These are phyloP conservation scores for Trichoderma gamsii DNA, from an alignment of 495 filamentous ascomycete genomes.

Conservation along the genomic window DNA sequence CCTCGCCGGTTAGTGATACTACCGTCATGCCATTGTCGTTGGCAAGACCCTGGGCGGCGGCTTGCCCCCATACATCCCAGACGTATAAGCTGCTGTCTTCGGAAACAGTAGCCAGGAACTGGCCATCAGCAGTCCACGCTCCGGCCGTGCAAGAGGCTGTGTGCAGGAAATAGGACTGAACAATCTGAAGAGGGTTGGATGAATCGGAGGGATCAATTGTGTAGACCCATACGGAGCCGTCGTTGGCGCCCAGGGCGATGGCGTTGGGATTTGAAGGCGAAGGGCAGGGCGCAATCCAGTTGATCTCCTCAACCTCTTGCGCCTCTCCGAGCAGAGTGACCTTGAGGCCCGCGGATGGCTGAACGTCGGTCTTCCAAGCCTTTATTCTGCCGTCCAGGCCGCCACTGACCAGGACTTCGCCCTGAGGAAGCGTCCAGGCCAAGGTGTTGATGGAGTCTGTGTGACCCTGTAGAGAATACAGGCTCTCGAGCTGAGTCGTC, in stretches of 20 bases:
- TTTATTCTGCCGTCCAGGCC: slow-evolving; percentile 75
- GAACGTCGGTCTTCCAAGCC: slow-evolving; percentile 62
- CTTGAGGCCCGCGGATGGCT: slow-evolving; percentile 72
- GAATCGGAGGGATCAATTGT: slow-evolving; percentile 61
- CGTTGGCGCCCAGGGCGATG: slow-evolving; percentile 85
- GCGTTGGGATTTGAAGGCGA: slow-evolving; percentile 62
- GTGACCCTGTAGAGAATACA: slow-evolving; percentile 75
- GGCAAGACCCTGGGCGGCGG: slow-evolving; percentile 65
- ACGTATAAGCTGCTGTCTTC: slow-evolving; percentile 88
- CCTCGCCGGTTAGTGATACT: slow-evolving; percentile 70
- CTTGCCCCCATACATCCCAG: slow-evolving; percentile 85
- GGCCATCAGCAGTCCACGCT: slow-evolving; percentile 83
- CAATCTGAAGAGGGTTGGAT: slow-evolving; percentile 58
- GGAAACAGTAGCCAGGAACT: slow-evolving; percentile 78
- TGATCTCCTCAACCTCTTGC: slow-evolving; percentile 87
- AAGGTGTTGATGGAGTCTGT: slow-evolving; percentile 85
- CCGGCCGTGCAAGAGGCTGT: slow-evolving; percentile 83
- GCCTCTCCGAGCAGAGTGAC: slow-evolving; percentile 66
- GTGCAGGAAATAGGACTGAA: slow-evolving; percentile 87
- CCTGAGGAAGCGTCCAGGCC: slow-evolving; percentile 72
- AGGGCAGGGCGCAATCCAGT: slow-evolving; percentile 81
- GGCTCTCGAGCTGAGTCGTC: slow-evolving; percentile 49
- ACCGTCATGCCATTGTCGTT: slow-evolving; percentile 65
- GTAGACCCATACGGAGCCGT: slow-evolving; percentile 95
- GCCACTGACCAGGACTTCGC: slow-evolving; percentile 77